Percentiles rank a stretch among this genome's conserved stretches.
Conservation (phyloP, 1,139 yeast species). For the Pichia sp. region DNA sequence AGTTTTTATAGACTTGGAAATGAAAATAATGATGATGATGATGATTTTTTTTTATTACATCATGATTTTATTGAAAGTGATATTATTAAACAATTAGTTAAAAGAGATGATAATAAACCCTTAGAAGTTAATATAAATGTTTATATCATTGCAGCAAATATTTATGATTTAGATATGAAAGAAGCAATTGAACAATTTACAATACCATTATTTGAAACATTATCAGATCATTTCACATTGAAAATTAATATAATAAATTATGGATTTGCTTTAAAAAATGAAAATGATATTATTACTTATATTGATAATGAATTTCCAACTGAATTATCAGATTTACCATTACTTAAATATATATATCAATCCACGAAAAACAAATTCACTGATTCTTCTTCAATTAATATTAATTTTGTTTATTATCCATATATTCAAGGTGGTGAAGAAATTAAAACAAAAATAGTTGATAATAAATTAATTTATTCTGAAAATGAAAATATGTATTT, state of each 20-base stretch:
- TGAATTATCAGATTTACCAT: conserved; percentile 20
- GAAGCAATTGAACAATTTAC: conserved; percentile 39
- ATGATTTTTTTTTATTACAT: conserved; percentile 6
- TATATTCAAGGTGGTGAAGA: conserved; percentile 17
- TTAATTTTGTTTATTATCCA: conserved; percentile 24
- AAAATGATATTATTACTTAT: not conserved
- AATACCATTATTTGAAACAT: conserved; percentile 37
- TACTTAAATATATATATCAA: conserved; percentile 17
- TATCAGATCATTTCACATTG: conserved; percentile 51
- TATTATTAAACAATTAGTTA: not conserved
- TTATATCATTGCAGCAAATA: conserved; percentile 48
- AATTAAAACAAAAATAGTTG: conserved; percentile 14
- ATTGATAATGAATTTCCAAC: conserved; percentile 21
- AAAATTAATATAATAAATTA: conserved; percentile 41
- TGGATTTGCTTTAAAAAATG: not conserved
- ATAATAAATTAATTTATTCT: conserved; percentile 14
- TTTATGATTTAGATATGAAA: conserved; percentile 50
- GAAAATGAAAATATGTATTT: conserved; percentile 18
- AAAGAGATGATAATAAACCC: not conserved
- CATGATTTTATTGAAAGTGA: conserved; percentile 10
- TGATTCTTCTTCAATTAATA: not conserved
- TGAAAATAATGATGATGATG: not conserved
- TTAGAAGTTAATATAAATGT: conserved; percentile 46
- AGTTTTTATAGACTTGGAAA: conserved; percentile 10
- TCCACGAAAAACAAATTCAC: not conserved